Percentiles rank a stretch among this genome's conserved stretches.
These are phyloP conservation scores for Eucalyptus guilfoylei DNA, from an alignment of 345 rosid species.

Conservation along the genomic window DNA sequence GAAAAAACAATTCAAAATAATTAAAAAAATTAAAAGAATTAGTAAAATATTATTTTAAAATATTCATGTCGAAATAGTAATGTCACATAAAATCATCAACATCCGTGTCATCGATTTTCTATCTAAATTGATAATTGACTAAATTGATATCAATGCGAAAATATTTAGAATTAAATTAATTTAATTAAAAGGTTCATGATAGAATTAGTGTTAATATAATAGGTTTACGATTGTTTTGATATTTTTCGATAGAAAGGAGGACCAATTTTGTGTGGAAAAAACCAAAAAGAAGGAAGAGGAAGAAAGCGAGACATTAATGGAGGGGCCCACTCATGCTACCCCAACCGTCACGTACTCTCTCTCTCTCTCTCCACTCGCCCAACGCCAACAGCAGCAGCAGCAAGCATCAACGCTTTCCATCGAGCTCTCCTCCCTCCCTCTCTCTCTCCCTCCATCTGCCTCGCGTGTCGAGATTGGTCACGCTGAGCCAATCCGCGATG, in stretches of 20 bases:
- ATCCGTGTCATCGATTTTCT: rapidly evolving
- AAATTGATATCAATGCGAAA: too few relatives aligned
- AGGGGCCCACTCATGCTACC: background rate
- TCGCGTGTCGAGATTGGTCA: background rate
- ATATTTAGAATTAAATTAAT: too few relatives aligned
- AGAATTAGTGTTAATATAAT: too few relatives aligned
- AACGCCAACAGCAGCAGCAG: background rate
- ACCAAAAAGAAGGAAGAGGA: background rate
- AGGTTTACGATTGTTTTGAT: too few relatives aligned
- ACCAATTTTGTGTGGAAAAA: background rate
- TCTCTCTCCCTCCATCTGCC: background rate
- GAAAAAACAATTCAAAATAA: rapidly evolving
- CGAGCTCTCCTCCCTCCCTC: background rate
- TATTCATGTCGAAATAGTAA: rapidly evolving
- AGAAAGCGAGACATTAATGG: background rate
- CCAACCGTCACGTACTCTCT: background rate
- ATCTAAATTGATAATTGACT: too few relatives aligned
- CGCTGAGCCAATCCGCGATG: background rate
- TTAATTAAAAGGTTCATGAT: too few relatives aligned
- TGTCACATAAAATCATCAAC: too few relatives aligned
- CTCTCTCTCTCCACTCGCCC: background rate
- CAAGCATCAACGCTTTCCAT: background rate
- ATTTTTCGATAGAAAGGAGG: too few relatives aligned
- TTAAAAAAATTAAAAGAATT: too few relatives aligned
- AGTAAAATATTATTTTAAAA: too few relatives aligned